phyloP scores from a whole-genome alignment of 2,329 filamentous ascomycete species.

The Xylaria sp. region DNA sequence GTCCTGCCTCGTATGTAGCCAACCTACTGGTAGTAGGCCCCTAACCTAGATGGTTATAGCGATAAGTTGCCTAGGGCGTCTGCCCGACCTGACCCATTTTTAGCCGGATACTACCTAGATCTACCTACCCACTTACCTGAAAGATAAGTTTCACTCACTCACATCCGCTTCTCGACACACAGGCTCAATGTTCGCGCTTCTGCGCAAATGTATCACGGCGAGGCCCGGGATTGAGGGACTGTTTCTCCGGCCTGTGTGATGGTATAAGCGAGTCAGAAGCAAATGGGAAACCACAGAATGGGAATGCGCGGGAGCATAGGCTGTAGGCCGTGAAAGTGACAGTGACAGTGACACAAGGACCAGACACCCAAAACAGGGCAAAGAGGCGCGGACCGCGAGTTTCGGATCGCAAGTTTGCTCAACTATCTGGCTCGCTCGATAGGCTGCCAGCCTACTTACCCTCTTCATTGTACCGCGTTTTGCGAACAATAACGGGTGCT shows the following conservation, averaged over 20 bases:
- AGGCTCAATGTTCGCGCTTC: constrained; percentile 4
- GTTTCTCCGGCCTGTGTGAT: background rate
- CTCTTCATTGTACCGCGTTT: constrained; percentile 1
- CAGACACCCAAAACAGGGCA: constrained; percentile 6
- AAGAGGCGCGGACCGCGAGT: background rate
- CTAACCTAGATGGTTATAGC: background rate
- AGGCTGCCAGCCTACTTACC: background rate
- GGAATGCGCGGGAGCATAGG: constrained; percentile 13
- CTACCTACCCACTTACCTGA: background rate
- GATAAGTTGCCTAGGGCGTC: background rate
- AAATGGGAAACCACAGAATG: constrained; percentile 6
- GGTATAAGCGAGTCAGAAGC: constrained; percentile 14
- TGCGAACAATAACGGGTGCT: constrained; percentile 32
- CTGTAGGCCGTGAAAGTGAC: constrained; percentile 18
- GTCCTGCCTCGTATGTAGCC: no score
- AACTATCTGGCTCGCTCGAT: background rate
- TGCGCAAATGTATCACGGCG: background rate
- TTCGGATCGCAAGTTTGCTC: background rate
- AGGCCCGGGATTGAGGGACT: background rate
- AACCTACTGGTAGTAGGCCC: no score
- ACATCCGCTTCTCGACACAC: constrained; percentile 1
- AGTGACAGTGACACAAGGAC: constrained; percentile 12
- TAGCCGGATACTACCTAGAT: background rate
- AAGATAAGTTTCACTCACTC: background rate
- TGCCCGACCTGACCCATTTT: background rate